A percentile compares a stretch with the other conserved stretches of the same genome.
phyloP scores from a whole-genome alignment of 1,284 basidiomycete genomes.

The Filobasidium uniguttulatum region DNA sequence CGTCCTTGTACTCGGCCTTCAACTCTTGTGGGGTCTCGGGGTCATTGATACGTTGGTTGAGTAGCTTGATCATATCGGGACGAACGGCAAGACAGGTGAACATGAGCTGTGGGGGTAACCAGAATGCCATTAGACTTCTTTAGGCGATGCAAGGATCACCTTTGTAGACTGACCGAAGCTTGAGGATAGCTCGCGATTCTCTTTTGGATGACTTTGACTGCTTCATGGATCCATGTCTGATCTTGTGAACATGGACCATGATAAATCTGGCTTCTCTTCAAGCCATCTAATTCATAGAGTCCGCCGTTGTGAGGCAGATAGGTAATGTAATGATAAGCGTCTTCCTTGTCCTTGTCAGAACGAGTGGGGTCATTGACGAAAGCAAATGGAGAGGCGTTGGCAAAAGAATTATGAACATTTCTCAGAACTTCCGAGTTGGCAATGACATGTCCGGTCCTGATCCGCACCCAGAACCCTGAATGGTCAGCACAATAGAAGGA shows the following conservation, averaged over 20 bases:
- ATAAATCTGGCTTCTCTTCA: constrained; percentile 60
- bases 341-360: constrained; percentile 50
- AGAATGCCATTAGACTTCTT: neutral
- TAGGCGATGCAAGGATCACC: neutral
- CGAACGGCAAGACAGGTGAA: constrained; percentile 79
- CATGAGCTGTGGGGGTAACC: constrained; percentile 48
- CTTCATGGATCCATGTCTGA: constrained; percentile 66
- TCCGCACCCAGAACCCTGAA: neutral
- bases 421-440: constrained; percentile 73
- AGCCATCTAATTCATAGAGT: constrained; percentile 80
- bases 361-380: constrained; percentile 57
- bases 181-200: constrained; percentile 76
- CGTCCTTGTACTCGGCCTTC: constrained; percentile 44
- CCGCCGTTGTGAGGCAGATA: constrained; percentile 70
- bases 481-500: neutral
- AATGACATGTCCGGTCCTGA: constrained; percentile 65
- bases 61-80: constrained; percentile 56
- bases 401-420: constrained; percentile 72
- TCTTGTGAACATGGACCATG: constrained; percentile 56
- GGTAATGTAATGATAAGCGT: constrained; percentile 86
- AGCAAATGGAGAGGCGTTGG: constrained; percentile 61
- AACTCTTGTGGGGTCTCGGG: constrained; percentile 39
- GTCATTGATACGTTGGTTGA: constrained; percentile 48
- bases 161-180: constrained; percentile 50
- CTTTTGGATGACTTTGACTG: constrained; percentile 66